These are phyloP conservation scores for Paramarasmius palmivorus DNA, from an alignment of 1,284 basidiomycete species.

Conservation along the genomic window DNA sequence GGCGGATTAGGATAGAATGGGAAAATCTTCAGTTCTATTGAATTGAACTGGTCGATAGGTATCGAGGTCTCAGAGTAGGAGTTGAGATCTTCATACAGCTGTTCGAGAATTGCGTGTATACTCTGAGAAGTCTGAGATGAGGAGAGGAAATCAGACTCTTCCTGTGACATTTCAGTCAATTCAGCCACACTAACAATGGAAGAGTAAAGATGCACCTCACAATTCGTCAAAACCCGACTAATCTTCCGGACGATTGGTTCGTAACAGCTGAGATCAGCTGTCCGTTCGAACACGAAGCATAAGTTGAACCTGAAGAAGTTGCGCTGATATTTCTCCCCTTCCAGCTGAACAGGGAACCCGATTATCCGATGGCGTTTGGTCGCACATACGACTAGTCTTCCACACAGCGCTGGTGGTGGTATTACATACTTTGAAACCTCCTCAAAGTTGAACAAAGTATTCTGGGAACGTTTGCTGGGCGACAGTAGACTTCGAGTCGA, in stretches of 20 bases:
- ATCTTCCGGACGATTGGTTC: slow-evolving; percentile 96
- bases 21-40: slow-evolving; percentile 93
- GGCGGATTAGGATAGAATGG: slow-evolving; percentile 96
- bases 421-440: slow-evolving; percentile 95
- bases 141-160: slow-evolving; percentile 89
- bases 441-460: slow-evolving; percentile 84
- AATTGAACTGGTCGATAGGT: slow-evolving; percentile 85
- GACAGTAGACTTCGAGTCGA: slow-evolving; percentile 44
- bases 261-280: slow-evolving; percentile 90
- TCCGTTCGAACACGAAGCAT: slow-evolving; percentile 93
- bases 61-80: slow-evolving; percentile 96
- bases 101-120: slow-evolving; percentile 89
- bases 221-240: slow-evolving; percentile 81
- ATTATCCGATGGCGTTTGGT: slow-evolving; percentile 79
- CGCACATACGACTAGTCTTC: slow-evolving; percentile 82
- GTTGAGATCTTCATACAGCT: slow-evolving; percentile 96
- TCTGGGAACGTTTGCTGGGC: slow-evolving; percentile 43
- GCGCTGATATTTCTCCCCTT: slow-evolving; percentile 67
- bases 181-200: slow-evolving; percentile 3
- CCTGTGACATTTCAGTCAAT: slow-evolving; percentile 43
- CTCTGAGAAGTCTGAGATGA: slow-evolving; percentile 67
- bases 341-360: slow-evolving; percentile 84
- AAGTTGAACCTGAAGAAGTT: slow-evolving; percentile 95
- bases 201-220: slow-evolving; percentile 72
- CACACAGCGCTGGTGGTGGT: slow-evolving; percentile 84